Evolutionary conservation across 345 rosid genomes (phyloP).

Genomic region (Zanthoxylum bungeanum): DNA sequence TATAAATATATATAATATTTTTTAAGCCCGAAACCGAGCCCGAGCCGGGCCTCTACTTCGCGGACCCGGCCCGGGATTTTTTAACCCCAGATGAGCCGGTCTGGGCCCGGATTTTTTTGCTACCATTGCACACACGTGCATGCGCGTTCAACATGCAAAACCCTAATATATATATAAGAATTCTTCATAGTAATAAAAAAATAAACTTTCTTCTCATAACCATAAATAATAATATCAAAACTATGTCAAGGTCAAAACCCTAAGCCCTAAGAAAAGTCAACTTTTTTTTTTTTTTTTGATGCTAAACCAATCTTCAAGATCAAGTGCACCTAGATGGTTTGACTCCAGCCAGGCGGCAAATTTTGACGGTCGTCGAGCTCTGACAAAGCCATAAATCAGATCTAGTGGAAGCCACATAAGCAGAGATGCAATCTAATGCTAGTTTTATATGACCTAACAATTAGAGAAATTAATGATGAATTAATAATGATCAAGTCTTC

Average conservation of each 20-base stretch:
- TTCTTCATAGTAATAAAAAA: background rate
- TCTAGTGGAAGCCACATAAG: constrained; percentile 27
- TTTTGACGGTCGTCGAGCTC: constrained; percentile 14
- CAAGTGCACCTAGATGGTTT: constrained; percentile 11
- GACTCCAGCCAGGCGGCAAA: constrained; percentile 11
- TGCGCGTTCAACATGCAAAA: background rate
- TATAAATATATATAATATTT: no score
- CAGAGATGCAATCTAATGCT: background rate
- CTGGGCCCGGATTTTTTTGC: no score
- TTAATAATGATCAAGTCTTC: background rate
- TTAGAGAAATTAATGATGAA: background rate
- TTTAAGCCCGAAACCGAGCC: no score
- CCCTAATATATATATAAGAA: background rate
- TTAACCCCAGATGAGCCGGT: no score
- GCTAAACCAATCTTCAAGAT: background rate
- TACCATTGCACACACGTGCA: background rate
- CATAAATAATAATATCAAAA: background rate
- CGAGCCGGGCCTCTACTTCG: no score
- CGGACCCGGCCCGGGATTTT: no score
- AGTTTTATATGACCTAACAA: constrained; percentile 21
- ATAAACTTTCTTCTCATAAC: background rate
- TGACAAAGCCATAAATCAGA: background rate
- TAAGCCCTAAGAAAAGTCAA: constrained; percentile 27
- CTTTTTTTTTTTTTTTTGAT: background rate
- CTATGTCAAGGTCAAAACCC: constrained; percentile 12